phyloP scores from a whole-genome alignment of 495 filamentous ascomycete species.

The Annulohypoxylon bovei region DNA sequence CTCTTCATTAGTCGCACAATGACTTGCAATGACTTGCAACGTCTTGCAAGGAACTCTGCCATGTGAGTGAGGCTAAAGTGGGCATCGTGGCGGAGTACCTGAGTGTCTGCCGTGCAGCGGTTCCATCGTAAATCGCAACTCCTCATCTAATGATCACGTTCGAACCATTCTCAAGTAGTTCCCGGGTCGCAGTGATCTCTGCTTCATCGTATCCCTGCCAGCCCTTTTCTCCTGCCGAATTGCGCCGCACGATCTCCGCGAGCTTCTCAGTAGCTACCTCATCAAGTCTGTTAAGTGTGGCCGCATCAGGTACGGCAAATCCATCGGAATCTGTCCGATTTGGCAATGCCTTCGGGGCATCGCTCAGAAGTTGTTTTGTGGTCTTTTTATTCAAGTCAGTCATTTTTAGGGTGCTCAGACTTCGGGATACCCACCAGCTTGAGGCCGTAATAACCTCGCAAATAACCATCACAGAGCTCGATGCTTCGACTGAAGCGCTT shows the following conservation, averaged over 20 bases:
- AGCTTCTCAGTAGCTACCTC: slow-evolving; percentile 77
- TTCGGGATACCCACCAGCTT: slow-evolving; percentile 69
- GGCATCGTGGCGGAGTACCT: slow-evolving; percentile 16
- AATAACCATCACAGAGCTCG: slow-evolving; percentile 91
- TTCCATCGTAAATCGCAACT: slow-evolving; percentile 8
- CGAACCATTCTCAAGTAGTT: slow-evolving; percentile 66
- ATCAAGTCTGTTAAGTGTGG: slow-evolving; percentile 73
- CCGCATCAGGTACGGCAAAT: slow-evolving; percentile 55
- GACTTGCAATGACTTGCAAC: slow-evolving; percentile 30
- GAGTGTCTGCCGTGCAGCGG: slow-evolving; percentile 3
- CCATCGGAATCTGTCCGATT: slow-evolving; percentile 53
- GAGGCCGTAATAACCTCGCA: slow-evolving; percentile 92
- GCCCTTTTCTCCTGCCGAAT: slow-evolving; percentile 66
- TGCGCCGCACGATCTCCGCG: slow-evolving; percentile 75
- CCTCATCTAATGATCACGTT: slow-evolving; percentile 47
- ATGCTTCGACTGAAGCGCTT: slow-evolving; percentile 88
- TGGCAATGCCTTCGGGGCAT: slow-evolving; percentile 41
- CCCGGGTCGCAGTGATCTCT: slow-evolving; percentile 81
- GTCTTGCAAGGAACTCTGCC: slow-evolving; percentile 17
- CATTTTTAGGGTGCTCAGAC: neutral
- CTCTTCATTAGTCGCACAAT: slow-evolving; percentile 28
- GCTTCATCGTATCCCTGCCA: slow-evolving; percentile 77
- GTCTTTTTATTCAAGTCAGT: slow-evolving; percentile 49
- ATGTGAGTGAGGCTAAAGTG: slow-evolving; percentile 26
- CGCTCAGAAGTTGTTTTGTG: slow-evolving; percentile 51